phyloP scores from a whole-genome alignment of 345 rosid species.

The Citropsis articulata region DNA sequence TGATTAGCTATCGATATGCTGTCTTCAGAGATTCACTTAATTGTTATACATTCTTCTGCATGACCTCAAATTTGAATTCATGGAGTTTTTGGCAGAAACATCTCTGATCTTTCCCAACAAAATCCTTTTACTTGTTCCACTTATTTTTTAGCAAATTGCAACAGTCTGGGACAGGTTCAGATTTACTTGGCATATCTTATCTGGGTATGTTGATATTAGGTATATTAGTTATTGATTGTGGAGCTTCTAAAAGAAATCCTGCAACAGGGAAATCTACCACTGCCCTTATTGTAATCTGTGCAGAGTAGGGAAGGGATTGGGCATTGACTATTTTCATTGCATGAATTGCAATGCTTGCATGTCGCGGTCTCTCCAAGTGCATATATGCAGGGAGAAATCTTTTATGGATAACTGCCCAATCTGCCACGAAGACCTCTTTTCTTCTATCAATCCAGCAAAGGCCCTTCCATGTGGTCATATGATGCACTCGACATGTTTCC shows the following conservation, averaged over 20 bases:
- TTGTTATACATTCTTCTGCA: not conserved
- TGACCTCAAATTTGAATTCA: constrained; percentile 1
- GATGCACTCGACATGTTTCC: constrained; percentile 88
- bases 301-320: constrained; percentile 82
- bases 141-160: not conserved
- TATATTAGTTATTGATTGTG: constrained; percentile 4
- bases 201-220: not conserved
- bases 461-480: constrained; percentile 85
- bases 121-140: not conserved
- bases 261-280: constrained; percentile 80
- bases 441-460: constrained; percentile 60
- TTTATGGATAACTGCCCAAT: constrained; percentile 85
- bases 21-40: not conserved
- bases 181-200: not conserved
- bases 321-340: constrained; percentile 78
- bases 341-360: constrained; percentile 93
- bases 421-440: constrained; percentile 74
- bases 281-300: constrained; percentile 89
- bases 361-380: constrained; percentile 48
- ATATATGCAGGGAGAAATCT: constrained; percentile 63
- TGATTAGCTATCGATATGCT: not conserved
- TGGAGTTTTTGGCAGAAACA: constrained; percentile 8
- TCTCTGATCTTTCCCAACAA: not conserved
- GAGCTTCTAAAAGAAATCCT: constrained; percentile 16
- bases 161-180: not conserved